Conservation (phyloP, 1,139 yeast species). For the Lodderomyces orthopsilosis region DNA sequence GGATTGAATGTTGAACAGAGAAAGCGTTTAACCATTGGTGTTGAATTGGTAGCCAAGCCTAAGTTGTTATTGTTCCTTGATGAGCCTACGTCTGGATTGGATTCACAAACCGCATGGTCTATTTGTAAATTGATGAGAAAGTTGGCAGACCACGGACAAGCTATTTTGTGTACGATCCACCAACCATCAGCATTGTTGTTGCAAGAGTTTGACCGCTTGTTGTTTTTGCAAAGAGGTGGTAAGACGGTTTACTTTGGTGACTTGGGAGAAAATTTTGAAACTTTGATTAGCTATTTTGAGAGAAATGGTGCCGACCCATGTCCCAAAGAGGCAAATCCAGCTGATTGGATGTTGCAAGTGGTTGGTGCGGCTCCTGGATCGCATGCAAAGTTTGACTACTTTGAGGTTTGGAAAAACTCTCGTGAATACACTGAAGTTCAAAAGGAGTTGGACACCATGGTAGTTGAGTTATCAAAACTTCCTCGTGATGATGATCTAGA, state of each 20-base stretch:
- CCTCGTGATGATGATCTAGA: conserved; percentile 26
- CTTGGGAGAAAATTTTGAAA: conserved; percentile 51
- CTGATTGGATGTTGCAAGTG: conserved; percentile 58
- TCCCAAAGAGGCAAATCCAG: conserved; percentile 47
- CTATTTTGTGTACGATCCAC: conserved; percentile 43
- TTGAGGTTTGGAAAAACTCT: conserved; percentile 34
- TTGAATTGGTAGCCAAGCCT: conserved; percentile 41
- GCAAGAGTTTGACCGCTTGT: conserved; percentile 34
- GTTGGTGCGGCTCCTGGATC: conserved; percentile 45
- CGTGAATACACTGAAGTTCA: conserved; percentile 22
- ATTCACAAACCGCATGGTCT: conserved; percentile 46
- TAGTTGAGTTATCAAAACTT: conserved; percentile 24
- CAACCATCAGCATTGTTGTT: conserved; percentile 42
- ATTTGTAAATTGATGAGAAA: conserved; percentile 41
- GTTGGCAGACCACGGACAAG: conserved; percentile 43
- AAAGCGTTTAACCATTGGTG: conserved; percentile 38
- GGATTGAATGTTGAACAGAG: conserved; percentile 42
- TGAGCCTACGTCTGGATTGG: conserved; percentile 43
- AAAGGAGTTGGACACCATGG: conserved; percentile 28
- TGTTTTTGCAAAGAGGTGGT: conserved; percentile 47
- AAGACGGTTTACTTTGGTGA: conserved; percentile 68
- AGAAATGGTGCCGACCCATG: conserved; percentile 48
- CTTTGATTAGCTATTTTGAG: conserved; percentile 56
- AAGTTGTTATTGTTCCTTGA: conserved; percentile 35
- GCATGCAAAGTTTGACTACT: conserved; percentile 32